These are phyloP conservation scores for Podospora tetraspora DNA, from an alignment of 495 filamentous ascomycete genomes.

Conservation along the genomic window DNA sequence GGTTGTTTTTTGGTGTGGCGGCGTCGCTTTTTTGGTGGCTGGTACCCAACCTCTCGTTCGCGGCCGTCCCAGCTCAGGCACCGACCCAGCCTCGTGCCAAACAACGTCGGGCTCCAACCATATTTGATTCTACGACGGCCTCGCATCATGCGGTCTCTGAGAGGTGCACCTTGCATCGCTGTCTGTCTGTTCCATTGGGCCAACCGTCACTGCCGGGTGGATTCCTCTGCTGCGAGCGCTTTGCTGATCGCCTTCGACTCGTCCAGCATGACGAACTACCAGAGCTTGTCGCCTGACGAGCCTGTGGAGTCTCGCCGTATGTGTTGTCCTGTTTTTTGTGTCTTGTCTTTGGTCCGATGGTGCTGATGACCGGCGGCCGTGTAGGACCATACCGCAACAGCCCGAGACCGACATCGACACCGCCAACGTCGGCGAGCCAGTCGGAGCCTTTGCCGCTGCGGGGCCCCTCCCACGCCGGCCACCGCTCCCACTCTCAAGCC, in stretches of 20 bases:
- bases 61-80: conserved; percentile 5
- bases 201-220: not conserved
- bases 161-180: conserved; percentile 22
- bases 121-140: conserved; percentile 18
- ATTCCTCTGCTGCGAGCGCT: not conserved
- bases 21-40: conserved; percentile 1
- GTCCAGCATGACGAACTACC: conserved; percentile 22
- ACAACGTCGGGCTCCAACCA: conserved; percentile 16
- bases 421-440: conserved; percentile 1
- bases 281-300: conserved; percentile 21
- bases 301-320: conserved; percentile 29
- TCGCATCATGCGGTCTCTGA: conserved; percentile 21
- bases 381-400: conserved; percentile 16
- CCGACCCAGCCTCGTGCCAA: conserved; percentile 15
- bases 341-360: conserved; percentile 1
- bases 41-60: conserved; percentile 9
- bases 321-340: conserved; percentile 12
- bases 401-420: conserved; percentile 13
- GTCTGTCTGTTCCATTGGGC: conserved; percentile 18
- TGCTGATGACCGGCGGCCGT: conserved; percentile 3
- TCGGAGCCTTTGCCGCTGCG: conserved; percentile 9
- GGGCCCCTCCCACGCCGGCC: not conserved
- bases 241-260: not conserved
- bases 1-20: not conserved
- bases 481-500: not conserved